Conservation (phyloP, 1,284 basidiomycete species). For the Boletellus deceptivus region DNA sequence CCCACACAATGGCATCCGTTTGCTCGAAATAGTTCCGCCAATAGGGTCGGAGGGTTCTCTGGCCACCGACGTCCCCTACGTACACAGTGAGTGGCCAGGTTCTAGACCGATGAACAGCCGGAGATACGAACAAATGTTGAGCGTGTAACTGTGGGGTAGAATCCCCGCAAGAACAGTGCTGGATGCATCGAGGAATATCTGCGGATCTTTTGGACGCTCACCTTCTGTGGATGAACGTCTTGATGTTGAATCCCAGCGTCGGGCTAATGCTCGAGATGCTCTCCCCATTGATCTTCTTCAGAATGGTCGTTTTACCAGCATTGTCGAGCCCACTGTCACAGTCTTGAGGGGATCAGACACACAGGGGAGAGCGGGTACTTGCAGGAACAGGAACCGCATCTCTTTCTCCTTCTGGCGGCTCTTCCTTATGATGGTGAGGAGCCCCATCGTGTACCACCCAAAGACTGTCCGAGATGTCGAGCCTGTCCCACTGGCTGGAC, state of each 20-base stretch:
- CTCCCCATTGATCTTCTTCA: slow-evolving; percentile 92
- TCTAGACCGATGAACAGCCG: slow-evolving; percentile 9
- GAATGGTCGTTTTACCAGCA: slow-evolving; percentile 97
- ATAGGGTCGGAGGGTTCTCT: slow-evolving; percentile 92
- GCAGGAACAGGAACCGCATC: slow-evolving; percentile 96
- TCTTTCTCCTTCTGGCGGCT: slow-evolving; percentile 93
- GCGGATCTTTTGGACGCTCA: slow-evolving; percentile 44
- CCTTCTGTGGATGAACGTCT: slow-evolving; percentile 89
- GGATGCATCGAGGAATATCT: slow-evolving; percentile 19
- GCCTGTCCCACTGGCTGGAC: no score
- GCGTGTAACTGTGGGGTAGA: slow-evolving; percentile 65
- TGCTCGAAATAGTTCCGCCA: slow-evolving; percentile 99
- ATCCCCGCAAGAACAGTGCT: slow-evolving; percentile 20
- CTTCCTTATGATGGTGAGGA: slow-evolving; percentile 97
- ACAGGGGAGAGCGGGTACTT: slow-evolving; percentile 24
- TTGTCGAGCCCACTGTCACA: slow-evolving; percentile 90
- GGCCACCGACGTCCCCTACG: slow-evolving; percentile 97
- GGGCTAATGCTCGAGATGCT: slow-evolving; percentile 87
- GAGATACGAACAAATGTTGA: slow-evolving; percentile 81
- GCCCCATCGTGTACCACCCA: slow-evolving; percentile 59
- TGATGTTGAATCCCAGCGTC: slow-evolving; percentile 98
- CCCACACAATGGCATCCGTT: slow-evolving; percentile 98
- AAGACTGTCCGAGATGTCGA: no score
- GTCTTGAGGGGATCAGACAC: slow-evolving; percentile 14
- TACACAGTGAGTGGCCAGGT: slow-evolving; percentile 6